Conservation (phyloP, 1,139 yeast species). For the Nakaseomyces nivariensis region DNA sequence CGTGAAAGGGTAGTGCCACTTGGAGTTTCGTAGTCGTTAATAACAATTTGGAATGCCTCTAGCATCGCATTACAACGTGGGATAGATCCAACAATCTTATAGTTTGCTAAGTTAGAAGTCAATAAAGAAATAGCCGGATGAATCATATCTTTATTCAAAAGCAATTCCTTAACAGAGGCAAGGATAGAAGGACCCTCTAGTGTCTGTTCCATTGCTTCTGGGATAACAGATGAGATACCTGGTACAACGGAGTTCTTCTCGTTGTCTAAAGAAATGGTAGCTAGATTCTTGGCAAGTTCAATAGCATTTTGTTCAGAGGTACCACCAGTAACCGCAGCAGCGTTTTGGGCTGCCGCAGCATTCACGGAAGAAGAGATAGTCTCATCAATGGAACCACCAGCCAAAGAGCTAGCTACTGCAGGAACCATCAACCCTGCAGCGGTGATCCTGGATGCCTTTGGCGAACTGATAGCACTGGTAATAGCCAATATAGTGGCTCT, state of each 20-base stretch:
- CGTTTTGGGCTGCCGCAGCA: constrained; percentile 8
- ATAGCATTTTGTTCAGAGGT: constrained; percentile 8
- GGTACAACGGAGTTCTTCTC: constrained; percentile 25
- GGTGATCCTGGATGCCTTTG: constrained; percentile 28
- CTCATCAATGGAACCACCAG: constrained; percentile 12
- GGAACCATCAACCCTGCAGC: constrained; percentile 30
- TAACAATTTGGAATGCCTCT: constrained; percentile 72
- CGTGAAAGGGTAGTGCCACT: constrained; percentile 76
- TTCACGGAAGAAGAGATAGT: constrained; percentile 15
- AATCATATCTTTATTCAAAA: constrained; percentile 41
- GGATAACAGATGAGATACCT: constrained; percentile 27
- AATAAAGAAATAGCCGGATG: constrained; percentile 80
- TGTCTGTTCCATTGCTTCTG: constrained; percentile 20
- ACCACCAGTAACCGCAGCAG: constrained; percentile 7
- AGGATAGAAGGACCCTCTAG: constrained; percentile 21
- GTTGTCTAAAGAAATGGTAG: constrained; percentile 20
- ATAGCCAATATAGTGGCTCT: constrained; percentile 43
- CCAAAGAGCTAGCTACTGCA: constrained; percentile 19
- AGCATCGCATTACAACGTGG: constrained; percentile 81
- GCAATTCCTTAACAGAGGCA: constrained; percentile 26
- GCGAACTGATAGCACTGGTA: constrained; percentile 28
- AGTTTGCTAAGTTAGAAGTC: constrained; percentile 73
- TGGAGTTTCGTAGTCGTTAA: constrained; percentile 76
- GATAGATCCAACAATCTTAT: constrained; percentile 81
- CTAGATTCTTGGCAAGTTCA: constrained; percentile 24